Evolutionary conservation across 1,284 basidiomycete genomes (phyloP), one percentile per base, ranked within the genome.

Genomic region (Albatrellus sp.): DNA sequence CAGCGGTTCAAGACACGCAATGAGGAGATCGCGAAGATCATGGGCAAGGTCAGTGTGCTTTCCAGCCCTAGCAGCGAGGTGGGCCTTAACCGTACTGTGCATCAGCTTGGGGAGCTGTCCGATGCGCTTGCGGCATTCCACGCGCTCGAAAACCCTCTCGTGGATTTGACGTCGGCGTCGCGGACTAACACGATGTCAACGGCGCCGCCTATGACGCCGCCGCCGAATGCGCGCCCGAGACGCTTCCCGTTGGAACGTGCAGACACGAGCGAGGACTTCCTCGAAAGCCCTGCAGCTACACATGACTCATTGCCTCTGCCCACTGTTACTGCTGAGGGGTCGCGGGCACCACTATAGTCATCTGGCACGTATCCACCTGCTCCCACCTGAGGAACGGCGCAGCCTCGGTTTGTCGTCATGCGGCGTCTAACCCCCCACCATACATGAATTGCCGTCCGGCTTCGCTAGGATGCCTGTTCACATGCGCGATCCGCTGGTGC

Each of bases 1-100:
- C 68, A 74, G 47, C 73, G 76, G 52, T 86, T 87, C 57, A 69
- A 72, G 44, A 76, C 76, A 12, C 68, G 80, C 40, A 82, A 77
- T 55, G 69, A 73, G 44, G 72, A 75, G 30, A 80, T 85, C 24
- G 69, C 75, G 44, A 70, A 66, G 33, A 79, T 87, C 32, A 85
- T 87, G 83, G 57, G 57, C 56, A 83, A 82, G 70, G 83, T 80
- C 46, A 34, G 60, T 55, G 16, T 34, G 14, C 17, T 44, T 33
- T 37, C 46, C 28, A 19, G 14, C 17, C 29, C 14, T 31, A 19
- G 43, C 13, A 14, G 19, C 30, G 32, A 35, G 11, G 17, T 35
- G 28, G 24, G 42, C 45, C 30, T 40, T 42, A 32, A n/a, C 33
- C 11, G 43, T n/a, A 43, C 32, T 17, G 19, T 17, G 38, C n/a